A percentile compares a stretch with the other conserved stretches of the same genome.
Evolutionary conservation across 2,329 filamentous ascomycete genomes (phyloP).

Genomic region (Hymenoscyphus occultus): DNA sequence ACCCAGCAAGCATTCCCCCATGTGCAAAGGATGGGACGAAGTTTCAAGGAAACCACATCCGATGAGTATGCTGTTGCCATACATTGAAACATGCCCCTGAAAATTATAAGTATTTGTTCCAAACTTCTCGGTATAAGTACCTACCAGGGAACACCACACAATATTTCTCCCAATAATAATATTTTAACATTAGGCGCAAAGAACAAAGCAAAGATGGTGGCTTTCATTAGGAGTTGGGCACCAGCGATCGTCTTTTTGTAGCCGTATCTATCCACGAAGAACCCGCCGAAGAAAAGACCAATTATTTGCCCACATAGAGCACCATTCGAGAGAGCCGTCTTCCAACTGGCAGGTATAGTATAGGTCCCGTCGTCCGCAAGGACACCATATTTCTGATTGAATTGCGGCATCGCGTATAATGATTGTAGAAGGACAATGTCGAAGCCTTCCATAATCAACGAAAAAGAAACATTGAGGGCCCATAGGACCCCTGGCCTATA

Average conservation of each 20-base stretch:
- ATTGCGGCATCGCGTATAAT: slow-evolving; percentile 39
- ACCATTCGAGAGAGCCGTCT: slow-evolving; percentile 33
- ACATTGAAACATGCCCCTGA: slow-evolving; percentile 41
- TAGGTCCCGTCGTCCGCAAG: slow-evolving; percentile 32
- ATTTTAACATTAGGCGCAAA: slow-evolving; percentile 45
- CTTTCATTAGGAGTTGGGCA: slow-evolving; percentile 43
- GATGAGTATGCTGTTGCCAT: slow-evolving; percentile 37
- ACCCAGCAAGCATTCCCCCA: slow-evolving; percentile 55
- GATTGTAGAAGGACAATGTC: slow-evolving; percentile 38
- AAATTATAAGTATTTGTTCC: slow-evolving; percentile 18
- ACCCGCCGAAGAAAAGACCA: slow-evolving; percentile 47
- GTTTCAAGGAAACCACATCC: slow-evolving; percentile 37
- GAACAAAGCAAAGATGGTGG: slow-evolving; percentile 48
- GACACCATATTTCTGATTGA: slow-evolving; percentile 36
- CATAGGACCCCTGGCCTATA: neutral
- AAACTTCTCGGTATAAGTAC: slow-evolving; percentile 25
- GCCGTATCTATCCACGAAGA: slow-evolving; percentile 44
- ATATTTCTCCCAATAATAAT: slow-evolving; percentile 46
- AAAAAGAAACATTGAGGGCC: neutral
- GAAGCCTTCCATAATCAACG: slow-evolving; percentile 41
- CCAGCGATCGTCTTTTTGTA: slow-evolving; percentile 45
- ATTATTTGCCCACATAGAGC: slow-evolving; percentile 40
- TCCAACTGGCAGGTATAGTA: slow-evolving; percentile 34
- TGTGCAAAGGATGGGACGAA: slow-evolving; percentile 38
- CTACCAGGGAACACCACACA: slow-evolving; percentile 49